These are phyloP conservation scores for Moniliophthora roreri DNA, from an alignment of 1,284 basidiomycete genomes.

Conservation along the genomic window DNA sequence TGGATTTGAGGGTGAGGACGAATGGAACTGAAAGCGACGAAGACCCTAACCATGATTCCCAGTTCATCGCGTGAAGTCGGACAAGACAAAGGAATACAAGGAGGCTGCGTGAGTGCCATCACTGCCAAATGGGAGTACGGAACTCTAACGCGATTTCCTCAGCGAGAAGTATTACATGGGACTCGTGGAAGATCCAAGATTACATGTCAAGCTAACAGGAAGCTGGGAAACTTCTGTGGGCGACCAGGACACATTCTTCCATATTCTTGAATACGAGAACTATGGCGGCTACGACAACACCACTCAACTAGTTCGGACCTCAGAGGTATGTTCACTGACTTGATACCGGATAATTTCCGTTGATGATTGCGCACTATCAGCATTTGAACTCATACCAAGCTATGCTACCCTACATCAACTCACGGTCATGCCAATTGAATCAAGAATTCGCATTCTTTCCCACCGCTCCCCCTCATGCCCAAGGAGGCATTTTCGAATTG, in stretches of 20 bases:
- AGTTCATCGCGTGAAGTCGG: conserved; percentile 86
- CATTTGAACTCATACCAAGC: conserved; percentile 61
- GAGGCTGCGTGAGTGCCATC: conserved; percentile 69
- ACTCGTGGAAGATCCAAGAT: conserved; percentile 67
- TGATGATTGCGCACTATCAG: conserved; percentile 31
- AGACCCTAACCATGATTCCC: background rate
- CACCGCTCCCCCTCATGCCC: conserved; percentile 79
- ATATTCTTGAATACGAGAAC: conserved; percentile 89
- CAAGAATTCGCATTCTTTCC: conserved; percentile 96
- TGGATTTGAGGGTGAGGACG: conserved; percentile 83
- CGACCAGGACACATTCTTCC: conserved; percentile 82
- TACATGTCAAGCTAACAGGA: conserved; percentile 86
- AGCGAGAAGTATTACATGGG: conserved; percentile 83
- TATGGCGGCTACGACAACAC: conserved; percentile 83
- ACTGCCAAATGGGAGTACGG: conserved; percentile 8
- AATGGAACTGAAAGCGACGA: too few relatives aligned
- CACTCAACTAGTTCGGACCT: conserved; percentile 54
- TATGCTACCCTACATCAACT: conserved; percentile 73
- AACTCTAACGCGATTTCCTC: conserved; percentile 12
- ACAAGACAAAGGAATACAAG: conserved; percentile 79
- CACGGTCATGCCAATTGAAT: conserved; percentile 75
- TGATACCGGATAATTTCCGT: background rate
- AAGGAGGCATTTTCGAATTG: conserved; percentile 91
- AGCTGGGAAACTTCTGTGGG: conserved; percentile 90
- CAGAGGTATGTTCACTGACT: conserved; percentile 46